phyloP scores from a whole-genome alignment of 306 rosid genomes.

The Astragalus membranaceus region DNA sequence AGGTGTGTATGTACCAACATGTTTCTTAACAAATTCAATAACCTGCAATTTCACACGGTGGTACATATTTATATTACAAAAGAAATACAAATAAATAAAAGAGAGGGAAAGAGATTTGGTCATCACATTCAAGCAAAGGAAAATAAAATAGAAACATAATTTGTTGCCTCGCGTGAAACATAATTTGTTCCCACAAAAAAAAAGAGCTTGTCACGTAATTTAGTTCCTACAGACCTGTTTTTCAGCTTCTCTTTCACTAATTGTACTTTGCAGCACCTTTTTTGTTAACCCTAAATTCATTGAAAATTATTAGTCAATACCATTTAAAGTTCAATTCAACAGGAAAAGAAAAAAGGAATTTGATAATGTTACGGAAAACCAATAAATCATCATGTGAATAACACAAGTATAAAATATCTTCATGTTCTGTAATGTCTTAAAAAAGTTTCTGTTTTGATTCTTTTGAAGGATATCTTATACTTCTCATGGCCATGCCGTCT shows the following conservation, averaged over 20 bases:
- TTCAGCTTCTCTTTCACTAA: conserved; percentile 82
- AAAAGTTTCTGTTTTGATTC: neutral
- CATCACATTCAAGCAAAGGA: neutral
- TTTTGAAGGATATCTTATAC: conserved; percentile 1
- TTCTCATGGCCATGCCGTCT: neutral
- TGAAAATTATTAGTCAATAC: conserved; percentile 14
- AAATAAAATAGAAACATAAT: conserved; percentile 8
- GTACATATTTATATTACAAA: neutral
- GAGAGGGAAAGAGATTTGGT: neutral
- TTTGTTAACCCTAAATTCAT: conserved; percentile 63
- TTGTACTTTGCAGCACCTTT: conserved; percentile 64
- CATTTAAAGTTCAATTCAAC: conserved; percentile 9
- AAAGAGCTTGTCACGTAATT: neutral
- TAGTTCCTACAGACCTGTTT: conserved; percentile 58
- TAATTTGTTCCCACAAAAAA: neutral
- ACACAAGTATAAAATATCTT: neutral
- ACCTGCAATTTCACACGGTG: conserved; percentile 47
- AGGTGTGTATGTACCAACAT: conserved; percentile 55
- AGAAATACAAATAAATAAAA: neutral
- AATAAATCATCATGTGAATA: neutral
- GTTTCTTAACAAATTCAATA: conserved; percentile 70
- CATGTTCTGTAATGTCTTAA: neutral
- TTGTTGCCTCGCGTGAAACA: neutral
- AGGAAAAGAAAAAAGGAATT: neutral
- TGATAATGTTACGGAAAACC: conserved; percentile 1